Percentiles rank a stretch among this genome's conserved stretches.
phyloP scores from a whole-genome alignment of 495 filamentous ascomycete species.

The Xylaria grammica region DNA sequence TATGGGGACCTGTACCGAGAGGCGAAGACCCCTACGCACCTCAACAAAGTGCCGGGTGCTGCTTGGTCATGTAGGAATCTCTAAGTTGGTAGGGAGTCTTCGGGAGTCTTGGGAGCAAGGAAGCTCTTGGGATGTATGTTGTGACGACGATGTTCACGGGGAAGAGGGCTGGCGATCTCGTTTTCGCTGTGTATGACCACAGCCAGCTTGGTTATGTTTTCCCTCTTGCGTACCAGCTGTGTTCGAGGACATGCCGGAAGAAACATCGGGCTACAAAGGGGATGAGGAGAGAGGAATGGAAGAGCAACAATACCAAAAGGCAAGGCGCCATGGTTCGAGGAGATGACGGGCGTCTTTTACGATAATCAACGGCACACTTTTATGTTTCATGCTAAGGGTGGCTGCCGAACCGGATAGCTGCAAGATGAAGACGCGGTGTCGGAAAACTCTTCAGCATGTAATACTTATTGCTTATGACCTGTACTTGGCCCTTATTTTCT shows the following conservation, averaged over 20 bases:
- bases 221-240: conserved; percentile 22
- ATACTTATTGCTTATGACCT: conserved; percentile 49
- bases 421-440: conserved; percentile 17
- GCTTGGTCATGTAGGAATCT: conserved; percentile 79
- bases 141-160: conserved; percentile 28
- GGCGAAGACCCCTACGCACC: conserved; percentile 96
- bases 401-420: conserved; percentile 17
- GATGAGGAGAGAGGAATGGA: conserved; percentile 22
- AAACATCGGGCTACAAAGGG: conserved; percentile 33
- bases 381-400: conserved; percentile 26
- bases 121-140: conserved; percentile 23
- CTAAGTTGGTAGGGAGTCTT: conserved; percentile 21
- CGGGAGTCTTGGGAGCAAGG: conserved; percentile 13
- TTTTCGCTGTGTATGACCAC: conserved; percentile 26
- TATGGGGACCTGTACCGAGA: conserved; percentile 94
- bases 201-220: conserved; percentile 11
- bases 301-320: conserved; percentile 22
- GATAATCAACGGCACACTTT: conserved; percentile 31
- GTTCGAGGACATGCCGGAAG: conserved; percentile 27
- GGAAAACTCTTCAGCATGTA: conserved; percentile 53
- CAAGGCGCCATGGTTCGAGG: conserved; percentile 12
- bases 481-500: conserved; percentile 40
- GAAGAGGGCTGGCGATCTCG: conserved; percentile 29
- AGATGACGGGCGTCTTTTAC: conserved; percentile 21
- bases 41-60: conserved; percentile 88